Percentiles rank a stretch among this genome's conserved stretches.
Conservation (phyloP, 1,284 basidiomycete genomes). For the Trichosporon faecale region DNA sequence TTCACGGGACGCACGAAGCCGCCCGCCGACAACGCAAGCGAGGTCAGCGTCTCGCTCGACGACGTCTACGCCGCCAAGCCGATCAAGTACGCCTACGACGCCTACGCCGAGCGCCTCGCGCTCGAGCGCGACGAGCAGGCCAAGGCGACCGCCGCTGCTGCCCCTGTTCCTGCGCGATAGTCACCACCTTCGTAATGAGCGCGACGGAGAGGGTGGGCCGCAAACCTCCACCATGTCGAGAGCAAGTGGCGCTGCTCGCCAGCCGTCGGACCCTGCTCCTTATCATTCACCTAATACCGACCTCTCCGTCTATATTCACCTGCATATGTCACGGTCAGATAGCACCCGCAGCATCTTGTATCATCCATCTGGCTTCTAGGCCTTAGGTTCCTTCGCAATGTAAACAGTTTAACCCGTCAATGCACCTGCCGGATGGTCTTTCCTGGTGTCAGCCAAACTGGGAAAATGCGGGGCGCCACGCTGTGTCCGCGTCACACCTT, state of each 20-base stretch:
- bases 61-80: constrained; percentile 37
- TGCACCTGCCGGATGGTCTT: too few relatives aligned
- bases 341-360: too few relatives aligned
- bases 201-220: too few relatives aligned
- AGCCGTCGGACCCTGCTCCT: too few relatives aligned
- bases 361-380: too few relatives aligned
- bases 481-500: neutral
- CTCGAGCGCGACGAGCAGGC: constrained; percentile 12
- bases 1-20: constrained; percentile 27
- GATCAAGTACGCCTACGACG: constrained; percentile 50
- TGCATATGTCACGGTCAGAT: too few relatives aligned
- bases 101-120: constrained; percentile 44
- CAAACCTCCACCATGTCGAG: too few relatives aligned
- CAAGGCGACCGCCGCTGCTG: constrained; percentile 3
- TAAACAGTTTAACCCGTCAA: too few relatives aligned
- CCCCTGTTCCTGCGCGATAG: neutral
- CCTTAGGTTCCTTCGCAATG: too few relatives aligned
- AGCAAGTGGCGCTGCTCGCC: too few relatives aligned
- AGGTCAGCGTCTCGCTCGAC: constrained; percentile 37
- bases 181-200: neutral
- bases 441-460: neutral
- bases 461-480: neutral
- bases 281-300: too few relatives aligned
- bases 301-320: too few relatives aligned
- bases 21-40: constrained; percentile 25